Evolutionary conservation across 2,329 filamentous ascomycete species (phyloP).

Genomic region (Neonectria sp.): DNA sequence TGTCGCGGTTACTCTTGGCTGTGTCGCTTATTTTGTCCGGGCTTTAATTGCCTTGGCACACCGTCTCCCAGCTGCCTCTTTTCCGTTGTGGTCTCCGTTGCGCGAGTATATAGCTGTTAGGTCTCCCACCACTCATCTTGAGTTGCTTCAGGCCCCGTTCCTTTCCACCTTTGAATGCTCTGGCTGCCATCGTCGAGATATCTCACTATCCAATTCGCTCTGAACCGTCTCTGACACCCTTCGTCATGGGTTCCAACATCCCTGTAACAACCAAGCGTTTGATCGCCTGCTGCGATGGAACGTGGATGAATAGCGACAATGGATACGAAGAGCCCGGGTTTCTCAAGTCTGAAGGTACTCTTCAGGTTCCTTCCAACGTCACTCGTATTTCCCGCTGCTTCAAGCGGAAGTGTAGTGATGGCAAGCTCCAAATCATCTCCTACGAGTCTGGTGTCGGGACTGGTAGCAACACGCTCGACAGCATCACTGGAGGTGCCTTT

Average conservation of each 20-base stretch:
- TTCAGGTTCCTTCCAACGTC: conserved; percentile 72
- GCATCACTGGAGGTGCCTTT: conserved; percentile 68
- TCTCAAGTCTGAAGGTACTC: conserved; percentile 54
- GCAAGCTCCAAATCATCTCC: conserved; percentile 70
- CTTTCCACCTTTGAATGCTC: neutral
- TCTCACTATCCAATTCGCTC: neutral
- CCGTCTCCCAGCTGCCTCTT: conserved; percentile 5
- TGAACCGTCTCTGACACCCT: neutral
- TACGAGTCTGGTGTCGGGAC: conserved; percentile 75
- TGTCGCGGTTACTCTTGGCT: conserved; percentile 39
- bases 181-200: neutral
- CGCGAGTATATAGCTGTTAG: neutral
- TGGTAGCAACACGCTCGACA: conserved; percentile 64
- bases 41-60: conserved; percentile 19
- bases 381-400: conserved; percentile 73
- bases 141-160: neutral
- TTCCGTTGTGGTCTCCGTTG: conserved; percentile 7
- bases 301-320: conserved; percentile 68
- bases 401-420: conserved; percentile 65
- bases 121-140: neutral
- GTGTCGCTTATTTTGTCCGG: conserved; percentile 41
- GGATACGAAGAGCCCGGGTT: conserved; percentile 60
- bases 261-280: conserved; percentile 59
- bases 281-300: conserved; percentile 68
- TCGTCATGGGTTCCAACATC: conserved; percentile 6